These are phyloP conservation scores for Macrophomina phaseolina DNA, from an alignment of 2,329 filamentous ascomycete species.

Conservation along the genomic window DNA sequence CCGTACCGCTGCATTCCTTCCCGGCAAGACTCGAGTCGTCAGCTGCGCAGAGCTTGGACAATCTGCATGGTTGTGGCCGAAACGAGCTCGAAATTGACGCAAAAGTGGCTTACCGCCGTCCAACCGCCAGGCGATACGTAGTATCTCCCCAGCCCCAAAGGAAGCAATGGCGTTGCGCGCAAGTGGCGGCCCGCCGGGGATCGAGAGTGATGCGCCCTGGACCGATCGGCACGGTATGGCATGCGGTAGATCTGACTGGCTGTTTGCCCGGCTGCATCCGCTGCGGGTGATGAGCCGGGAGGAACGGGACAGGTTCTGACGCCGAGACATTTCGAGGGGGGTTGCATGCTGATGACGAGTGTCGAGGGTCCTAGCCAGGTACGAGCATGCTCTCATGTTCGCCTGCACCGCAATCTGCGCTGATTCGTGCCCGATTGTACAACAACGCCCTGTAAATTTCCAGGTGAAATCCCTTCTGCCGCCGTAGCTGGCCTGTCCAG, in stretches of 20 bases:
- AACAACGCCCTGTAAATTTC: constrained; percentile 15
- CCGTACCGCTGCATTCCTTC: constrained; percentile 12
- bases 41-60: constrained; percentile 20
- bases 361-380: constrained; percentile 19
- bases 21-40: constrained; percentile 13
- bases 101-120: constrained; percentile 14
- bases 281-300: constrained; percentile 22
- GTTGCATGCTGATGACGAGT: constrained; percentile 20
- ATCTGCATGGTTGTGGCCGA: constrained; percentile 7
- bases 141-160: neutral
- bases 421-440: constrained; percentile 23
- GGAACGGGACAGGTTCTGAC: constrained; percentile 12
- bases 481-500: constrained; percentile 7
- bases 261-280: constrained; percentile 17
- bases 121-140: neutral
- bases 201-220: constrained; percentile 1
- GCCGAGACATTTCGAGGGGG: constrained; percentile 13
- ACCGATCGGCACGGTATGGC: constrained; percentile 20
- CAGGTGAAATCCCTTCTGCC: neutral
- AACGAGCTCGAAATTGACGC: constrained; percentile 15
- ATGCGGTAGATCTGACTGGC: constrained; percentile 14
- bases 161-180: neutral
- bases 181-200: neutral
- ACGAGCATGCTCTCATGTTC: constrained; percentile 21
- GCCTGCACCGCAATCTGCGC: constrained; percentile 14